Base-by-base conservation (phyloP, 371 early-diverging fungal genomes). In the Cokeromyces recurvatus region DNA sequence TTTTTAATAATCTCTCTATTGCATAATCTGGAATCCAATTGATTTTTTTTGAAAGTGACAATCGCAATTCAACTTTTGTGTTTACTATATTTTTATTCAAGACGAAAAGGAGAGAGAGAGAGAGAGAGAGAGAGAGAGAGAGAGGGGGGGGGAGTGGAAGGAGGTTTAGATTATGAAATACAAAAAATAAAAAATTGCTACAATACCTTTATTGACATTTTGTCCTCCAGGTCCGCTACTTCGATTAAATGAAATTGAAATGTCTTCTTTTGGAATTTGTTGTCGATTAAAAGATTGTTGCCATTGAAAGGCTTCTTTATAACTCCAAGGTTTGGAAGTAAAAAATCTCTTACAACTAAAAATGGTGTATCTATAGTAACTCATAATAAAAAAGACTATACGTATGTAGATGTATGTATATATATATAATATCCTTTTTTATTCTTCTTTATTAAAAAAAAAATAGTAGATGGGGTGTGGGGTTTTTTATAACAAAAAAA, bases 151-250 rank as follows among this genome's bases (percentile, higher is more conserved):
- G n/a, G n/a, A n/a, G n/a, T n/a, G n/a, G n/a, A n/a, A n/a, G n/a
- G n/a, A n/a, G n/a, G n/a, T n/a, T n/a, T n/a, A n/a, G n/a, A 11
- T 11, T 29, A 5, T 29, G 35, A 5, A 34, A 38, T 20, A 27
- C 29, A 38, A 15, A 27, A 0, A 37, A 9, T 15, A 23, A 24
- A 5, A 32, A 24, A 15, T 38, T 11, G 16, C 25, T 32, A 3
- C 4, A 38, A 51, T 20, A 61, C 86, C 82, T 78, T 92, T 92
- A 77, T 93, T 94, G 32, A 94, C 95, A 59, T 93, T 93, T 55
- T 93, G 93, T 20, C 93, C 92, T 23, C 93, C 93, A 6, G 93
- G 90, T 1, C 91, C 92, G 59, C 89, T 81, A 29, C 74, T 74
- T 19, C 68, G 48, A 43, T 68, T 70, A 35, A 70, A 70, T 0